Base-by-base conservation (phyloP, 345 rosid genomes). In the Gossypium raimondii region DNA sequence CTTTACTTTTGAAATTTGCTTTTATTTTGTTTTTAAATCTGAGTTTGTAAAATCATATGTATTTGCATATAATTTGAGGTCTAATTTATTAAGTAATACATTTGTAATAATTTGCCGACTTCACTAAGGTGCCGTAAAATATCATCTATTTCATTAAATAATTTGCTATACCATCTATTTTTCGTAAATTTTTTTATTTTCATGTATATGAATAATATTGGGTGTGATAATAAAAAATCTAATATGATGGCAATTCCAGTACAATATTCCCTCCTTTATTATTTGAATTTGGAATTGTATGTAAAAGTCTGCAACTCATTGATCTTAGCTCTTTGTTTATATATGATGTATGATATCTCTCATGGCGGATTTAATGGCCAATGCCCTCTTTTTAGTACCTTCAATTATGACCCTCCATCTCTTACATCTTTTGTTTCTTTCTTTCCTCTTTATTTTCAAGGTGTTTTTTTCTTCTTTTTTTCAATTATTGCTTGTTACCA, bases 321-420 rank as follows among this genome's bases (percentile, higher is more conserved):
- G 58, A 12, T 52, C 73, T 29, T 56, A 12, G 24, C 9, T 68
- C 57, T 69, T 66, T 69, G 73, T 51, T 51, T 51, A 38, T 60
- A 52, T 29, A 29, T 51, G 58, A 69, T 69, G 57, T 16, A 11
- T 48, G 24, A 22, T 48, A 27, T 24, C 59, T 68, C 13, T 45
- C 34, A 45, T 45, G 16, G 55, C n/a, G 18, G 34, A 7, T 67
- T 67, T 69, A 8, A 50, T 50, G 73, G 73, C 44, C 9, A 16
- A 69, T 66, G 29, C 16, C 24, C 1, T 24, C 34, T 14, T 8
- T 44, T 66, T 17, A 22, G 55, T 20, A 2, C 9, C 45, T 51
- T 51, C 59, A 27, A 6, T 51, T 9, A 27, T 69, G 59, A 9
- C 73, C 73, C 59, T 51, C 60, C 45, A 58, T 58, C 62, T 69